Evolutionary conservation across 768 basidiomycete species (phyloP), one percentile per base, ranked within the genome.

Genomic region (Cystobasidium tubakii): DNA sequence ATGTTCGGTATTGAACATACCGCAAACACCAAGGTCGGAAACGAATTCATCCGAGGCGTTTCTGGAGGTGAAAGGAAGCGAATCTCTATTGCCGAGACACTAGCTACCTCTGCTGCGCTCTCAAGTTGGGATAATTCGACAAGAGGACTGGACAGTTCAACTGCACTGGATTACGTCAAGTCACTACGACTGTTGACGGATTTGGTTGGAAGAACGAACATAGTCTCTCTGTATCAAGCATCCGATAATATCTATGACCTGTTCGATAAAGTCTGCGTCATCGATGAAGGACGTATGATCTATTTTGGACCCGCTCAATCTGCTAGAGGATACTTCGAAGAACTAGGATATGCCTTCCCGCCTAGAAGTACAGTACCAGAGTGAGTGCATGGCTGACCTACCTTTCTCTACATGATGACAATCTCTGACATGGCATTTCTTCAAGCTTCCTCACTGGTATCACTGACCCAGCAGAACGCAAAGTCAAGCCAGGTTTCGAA

Each of bases 151-250:
- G 73, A 74, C 27, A 66, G 66, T 46, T 69, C 54, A 21, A 75
- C 73, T 36, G 55, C 55, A 25, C 34, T 67, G 21, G 92, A 95
- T 79, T 94, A 90, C 77, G 86, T 86, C 69, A 90, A 87, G 81
- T 87, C 87, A 46, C 82, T 95, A 66, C 85, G 91, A 19, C 83
- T 91, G 36, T 87, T 90, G 84, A 92, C 92, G 19, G 91, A 95
- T 78, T 82, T 91, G 19, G 84, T 88, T 17, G 86, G 87, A 7
- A 87, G 88, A 81, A 89, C 88, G 1, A 33, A 88, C 0, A 85
- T 92, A 73, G 89, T 90, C n/a, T 88, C 89, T 0, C 86, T 93
- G 43, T 92, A 92, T 81, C 91, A 92, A 81, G 91, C 89, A 4
- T 87, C 88, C 62, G 89, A 21, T 77, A 60, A 96, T 86, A 60